Conservation (phyloP, 2,329 filamentous ascomycete species). For the Hypocreales sp. region DNA sequence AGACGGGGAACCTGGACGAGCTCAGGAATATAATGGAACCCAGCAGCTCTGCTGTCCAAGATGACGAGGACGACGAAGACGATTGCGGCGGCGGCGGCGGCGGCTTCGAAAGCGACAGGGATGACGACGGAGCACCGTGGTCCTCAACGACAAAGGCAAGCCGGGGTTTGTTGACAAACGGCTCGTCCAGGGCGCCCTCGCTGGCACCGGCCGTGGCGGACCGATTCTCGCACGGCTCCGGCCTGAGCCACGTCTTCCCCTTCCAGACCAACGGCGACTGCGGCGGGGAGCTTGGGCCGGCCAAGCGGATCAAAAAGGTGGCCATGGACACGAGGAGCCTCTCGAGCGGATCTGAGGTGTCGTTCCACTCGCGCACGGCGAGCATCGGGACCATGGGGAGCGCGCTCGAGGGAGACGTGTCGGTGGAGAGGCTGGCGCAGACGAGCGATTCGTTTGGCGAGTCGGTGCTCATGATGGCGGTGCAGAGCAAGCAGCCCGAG, state of each 20-base stretch:
- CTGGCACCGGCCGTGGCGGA: conserved; percentile 27
- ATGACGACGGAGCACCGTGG: conserved; percentile 11
- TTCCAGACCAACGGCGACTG: conserved; percentile 48
- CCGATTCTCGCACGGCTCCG: conserved; percentile 37
- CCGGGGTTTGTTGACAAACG: conserved; percentile 31
- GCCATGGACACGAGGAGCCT: conserved; percentile 82
- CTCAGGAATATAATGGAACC: conserved; percentile 72
- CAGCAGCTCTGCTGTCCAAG: conserved; percentile 30
- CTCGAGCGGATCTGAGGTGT: conserved; percentile 73
- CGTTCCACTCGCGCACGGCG: conserved; percentile 63
- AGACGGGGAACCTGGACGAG: conserved; percentile 58
- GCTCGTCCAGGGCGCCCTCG: conserved; percentile 26
- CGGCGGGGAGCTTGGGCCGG: conserved; percentile 17
- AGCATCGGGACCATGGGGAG: conserved; percentile 63
- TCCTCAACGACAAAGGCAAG: no score
- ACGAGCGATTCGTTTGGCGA: conserved; percentile 60
- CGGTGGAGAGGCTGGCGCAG: conserved; percentile 61
- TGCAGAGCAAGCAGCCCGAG: conserved; percentile 55
- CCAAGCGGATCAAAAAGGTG: conserved; percentile 57
- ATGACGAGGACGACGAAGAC: conserved; percentile 29
- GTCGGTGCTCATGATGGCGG: conserved; percentile 76
- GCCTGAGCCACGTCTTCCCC: conserved; percentile 76
- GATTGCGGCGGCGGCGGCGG: conserved; percentile 16
- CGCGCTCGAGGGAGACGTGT: conserved; percentile 71
- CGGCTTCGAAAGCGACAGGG: conserved; percentile 25